phyloP scores from a whole-genome alignment of 371 early-diverging fungal species.

The Fennellomyces sp. region DNA sequence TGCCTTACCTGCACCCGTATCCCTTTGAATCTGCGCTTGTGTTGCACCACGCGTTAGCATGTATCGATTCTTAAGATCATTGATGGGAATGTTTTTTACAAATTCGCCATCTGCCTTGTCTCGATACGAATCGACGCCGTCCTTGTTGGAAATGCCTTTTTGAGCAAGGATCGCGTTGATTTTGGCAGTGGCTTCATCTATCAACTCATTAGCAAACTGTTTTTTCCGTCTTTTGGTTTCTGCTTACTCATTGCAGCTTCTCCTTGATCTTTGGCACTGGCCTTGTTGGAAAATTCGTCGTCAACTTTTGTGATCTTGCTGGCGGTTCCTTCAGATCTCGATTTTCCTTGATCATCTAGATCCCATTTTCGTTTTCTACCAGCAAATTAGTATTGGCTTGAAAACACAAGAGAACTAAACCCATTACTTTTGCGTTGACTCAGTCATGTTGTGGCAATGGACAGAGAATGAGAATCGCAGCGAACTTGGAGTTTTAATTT shows the following conservation, averaged over 20 bases:
- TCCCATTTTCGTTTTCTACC: slow-evolving; percentile 55
- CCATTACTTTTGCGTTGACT: neutral
- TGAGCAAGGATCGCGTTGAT: slow-evolving; percentile 63
- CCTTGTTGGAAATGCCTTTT: slow-evolving; percentile 43
- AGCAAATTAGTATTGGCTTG: neutral
- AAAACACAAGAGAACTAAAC: neutral
- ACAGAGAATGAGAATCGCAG: too few relatives aligned
- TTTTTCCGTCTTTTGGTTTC: slow-evolving; percentile 15
- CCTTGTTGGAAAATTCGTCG: slow-evolving; percentile 14
- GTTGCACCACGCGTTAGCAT: slow-evolving; percentile 78
- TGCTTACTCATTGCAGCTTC: slow-evolving; percentile 22
- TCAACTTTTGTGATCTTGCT: slow-evolving; percentile 26
- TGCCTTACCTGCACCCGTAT: slow-evolving; percentile 69
- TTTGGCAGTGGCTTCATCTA: slow-evolving; percentile 9
- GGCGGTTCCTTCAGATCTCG: slow-evolving; percentile 17
- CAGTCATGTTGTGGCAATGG: slow-evolving; percentile 1
- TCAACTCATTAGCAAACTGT: slow-evolving; percentile 17
- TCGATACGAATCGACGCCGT: slow-evolving; percentile 2
- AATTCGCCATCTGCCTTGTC: slow-evolving; percentile 44
- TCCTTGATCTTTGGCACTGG: slow-evolving; percentile 25
- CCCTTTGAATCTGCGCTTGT: slow-evolving; percentile 72
- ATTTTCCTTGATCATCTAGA: slow-evolving; percentile 36
- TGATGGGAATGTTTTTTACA: slow-evolving; percentile 73
- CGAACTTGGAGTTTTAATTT: too few relatives aligned
- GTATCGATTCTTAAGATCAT: slow-evolving; percentile 81